A percentile compares a stretch with the other conserved stretches of the same genome.
phyloP scores from a whole-genome alignment of 2,329 filamentous ascomycete genomes.

The Nigrospora osmanthi region DNA sequence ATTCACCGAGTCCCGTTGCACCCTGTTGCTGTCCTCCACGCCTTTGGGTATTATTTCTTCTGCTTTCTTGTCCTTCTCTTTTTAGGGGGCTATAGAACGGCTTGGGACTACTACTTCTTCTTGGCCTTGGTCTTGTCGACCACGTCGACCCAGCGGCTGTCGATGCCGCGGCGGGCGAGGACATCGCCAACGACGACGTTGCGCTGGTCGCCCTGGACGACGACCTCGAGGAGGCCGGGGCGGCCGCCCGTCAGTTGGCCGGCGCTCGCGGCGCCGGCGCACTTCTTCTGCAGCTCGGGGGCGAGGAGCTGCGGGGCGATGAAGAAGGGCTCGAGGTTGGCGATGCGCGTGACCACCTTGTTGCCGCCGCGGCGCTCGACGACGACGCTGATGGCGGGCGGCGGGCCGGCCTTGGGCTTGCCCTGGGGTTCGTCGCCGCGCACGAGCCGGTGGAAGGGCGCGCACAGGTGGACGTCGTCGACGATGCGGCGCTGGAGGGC shows the following conservation, averaged over 20 bases:
- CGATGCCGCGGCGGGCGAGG: slow-evolving; percentile 50
- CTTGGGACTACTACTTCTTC: slow-evolving; percentile 4
- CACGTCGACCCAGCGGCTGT: slow-evolving; percentile 52
- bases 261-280: slow-evolving; percentile 60
- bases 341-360: slow-evolving; percentile 57
- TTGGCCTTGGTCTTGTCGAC: slow-evolving; percentile 63
- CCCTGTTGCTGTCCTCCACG: no score
- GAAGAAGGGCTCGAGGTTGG: slow-evolving; percentile 52
- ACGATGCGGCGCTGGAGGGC: slow-evolving; percentile 4
- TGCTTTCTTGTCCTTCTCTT: no score
- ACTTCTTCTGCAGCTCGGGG: slow-evolving; percentile 59
- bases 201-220: slow-evolving; percentile 60
- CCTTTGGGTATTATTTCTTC: no score
- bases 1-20: no score
- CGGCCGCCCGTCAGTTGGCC: slow-evolving; percentile 52
- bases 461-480: slow-evolving; percentile 3
- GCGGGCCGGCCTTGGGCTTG: slow-evolving; percentile 53
- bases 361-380: slow-evolving; percentile 59
- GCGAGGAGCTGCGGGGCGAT: slow-evolving; percentile 52
- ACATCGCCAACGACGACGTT: slow-evolving; percentile 48
- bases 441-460: slow-evolving; percentile 2
- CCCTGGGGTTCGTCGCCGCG: slow-evolving; percentile 10
- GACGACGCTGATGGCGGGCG: slow-evolving; percentile 51
- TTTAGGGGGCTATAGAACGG: no score
- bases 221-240: slow-evolving; percentile 53